phyloP scores from a whole-genome alignment of 202 grass and related monocot species.

The Panicum virgatum region DNA sequence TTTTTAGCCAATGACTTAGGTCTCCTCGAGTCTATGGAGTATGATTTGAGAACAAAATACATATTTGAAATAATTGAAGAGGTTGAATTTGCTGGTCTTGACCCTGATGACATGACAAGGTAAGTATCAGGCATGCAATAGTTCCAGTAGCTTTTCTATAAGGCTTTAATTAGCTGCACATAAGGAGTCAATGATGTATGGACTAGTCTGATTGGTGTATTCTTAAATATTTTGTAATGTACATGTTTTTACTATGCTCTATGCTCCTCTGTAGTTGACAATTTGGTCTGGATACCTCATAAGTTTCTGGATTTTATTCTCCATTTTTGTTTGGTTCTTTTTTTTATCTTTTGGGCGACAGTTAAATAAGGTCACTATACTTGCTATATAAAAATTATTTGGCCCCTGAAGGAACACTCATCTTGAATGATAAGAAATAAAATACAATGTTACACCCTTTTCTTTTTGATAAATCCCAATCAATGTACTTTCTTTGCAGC shows the following conservation, averaged over 20 bases:
- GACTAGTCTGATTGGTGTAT: constrained; percentile 25
- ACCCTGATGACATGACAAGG: constrained; percentile 93
- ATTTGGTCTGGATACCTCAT: constrained; percentile 5
- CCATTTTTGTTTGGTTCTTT: neutral
- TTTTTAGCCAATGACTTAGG: constrained; percentile 86
- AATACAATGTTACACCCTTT: constrained; percentile 30
- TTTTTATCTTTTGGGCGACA: constrained; percentile 22
- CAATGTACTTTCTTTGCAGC: constrained; percentile 49
- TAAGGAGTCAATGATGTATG: neutral
- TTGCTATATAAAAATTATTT: constrained; percentile 13
- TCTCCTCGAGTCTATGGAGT: constrained; percentile 93
- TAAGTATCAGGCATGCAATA: constrained; percentile 45
- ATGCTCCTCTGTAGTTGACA: constrained; percentile 9
- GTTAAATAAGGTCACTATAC: constrained; percentile 2
- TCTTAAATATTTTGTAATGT: constrained; percentile 29
- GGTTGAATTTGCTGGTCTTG: constrained; percentile 69
- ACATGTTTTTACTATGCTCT: neutral
- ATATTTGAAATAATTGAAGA: constrained; percentile 90
- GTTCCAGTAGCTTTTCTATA: constrained; percentile 17
- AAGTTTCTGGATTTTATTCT: neutral
- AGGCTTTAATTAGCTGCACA: constrained; percentile 34
- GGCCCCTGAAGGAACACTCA: constrained; percentile 11
- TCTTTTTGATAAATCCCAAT: constrained; percentile 11
- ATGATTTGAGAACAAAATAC: constrained; percentile 71
- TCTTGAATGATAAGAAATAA: constrained; percentile 25